Conservation (phyloP, 164 flowering plant species). For the Macadamia integrifolia region DNA sequence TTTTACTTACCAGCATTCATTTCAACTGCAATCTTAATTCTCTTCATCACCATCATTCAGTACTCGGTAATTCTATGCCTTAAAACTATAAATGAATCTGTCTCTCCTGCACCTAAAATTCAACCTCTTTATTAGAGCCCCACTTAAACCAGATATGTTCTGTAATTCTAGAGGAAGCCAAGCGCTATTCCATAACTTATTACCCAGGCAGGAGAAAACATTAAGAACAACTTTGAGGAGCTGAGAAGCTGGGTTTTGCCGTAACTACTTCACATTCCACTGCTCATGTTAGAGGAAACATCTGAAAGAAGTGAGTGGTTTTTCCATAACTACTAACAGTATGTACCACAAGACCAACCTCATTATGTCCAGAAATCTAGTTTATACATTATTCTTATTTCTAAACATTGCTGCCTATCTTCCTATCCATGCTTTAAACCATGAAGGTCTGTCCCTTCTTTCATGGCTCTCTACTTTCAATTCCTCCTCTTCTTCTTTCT, state of each 20-base stretch:
- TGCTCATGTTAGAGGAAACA: not conserved
- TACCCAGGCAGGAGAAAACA: not conserved
- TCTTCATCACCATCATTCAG: not conserved
- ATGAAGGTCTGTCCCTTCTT: slow-evolving; percentile 43
- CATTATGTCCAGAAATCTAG: slow-evolving; percentile 35
- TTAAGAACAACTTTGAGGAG: not conserved
- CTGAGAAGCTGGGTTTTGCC: slow-evolving; percentile 6
- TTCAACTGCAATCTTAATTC: not conserved
- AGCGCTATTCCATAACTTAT: not conserved
- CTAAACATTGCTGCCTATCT: slow-evolving; percentile 22
- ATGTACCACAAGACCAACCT: slow-evolving; percentile 9
- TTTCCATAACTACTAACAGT: slow-evolving; percentile 14
- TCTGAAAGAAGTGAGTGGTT: not conserved
- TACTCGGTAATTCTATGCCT: not conserved
- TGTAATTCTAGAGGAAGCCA: not conserved
- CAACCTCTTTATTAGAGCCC: not conserved
- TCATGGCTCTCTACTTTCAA: slow-evolving; percentile 61
- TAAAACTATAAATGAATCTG: not conserved
- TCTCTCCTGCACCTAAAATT: not conserved
- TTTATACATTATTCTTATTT: slow-evolving; percentile 25
- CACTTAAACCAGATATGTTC: not conserved
- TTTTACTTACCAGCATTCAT: not conserved
- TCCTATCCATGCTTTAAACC: slow-evolving; percentile 31
- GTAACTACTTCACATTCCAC: slow-evolving; percentile 5
- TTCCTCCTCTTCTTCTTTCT: slow-evolving; percentile 30